Evolutionary conservation across 306 rosid genomes (phyloP).

Genomic region (Canavalia ensiformis): DNA sequence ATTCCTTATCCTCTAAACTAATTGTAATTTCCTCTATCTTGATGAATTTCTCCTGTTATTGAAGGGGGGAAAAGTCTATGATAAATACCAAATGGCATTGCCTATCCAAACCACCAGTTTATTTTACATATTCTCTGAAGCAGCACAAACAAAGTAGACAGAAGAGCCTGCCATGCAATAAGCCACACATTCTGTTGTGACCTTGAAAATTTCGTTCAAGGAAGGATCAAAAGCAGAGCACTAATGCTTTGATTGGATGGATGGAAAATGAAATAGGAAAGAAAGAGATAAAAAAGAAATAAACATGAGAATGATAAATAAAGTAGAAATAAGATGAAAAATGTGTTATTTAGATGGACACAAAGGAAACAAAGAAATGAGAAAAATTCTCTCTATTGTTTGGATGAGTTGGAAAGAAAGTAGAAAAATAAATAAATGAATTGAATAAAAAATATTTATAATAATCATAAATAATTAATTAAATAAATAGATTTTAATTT

Average conservation of each 20-base stretch:
- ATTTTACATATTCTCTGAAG: neutral
- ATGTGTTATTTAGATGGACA: too few species aligned
- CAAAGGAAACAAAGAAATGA: too few species aligned
- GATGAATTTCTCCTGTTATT: neutral
- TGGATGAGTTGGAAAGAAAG: too few species aligned
- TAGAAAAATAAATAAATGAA: too few species aligned
- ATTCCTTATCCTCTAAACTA: neutral
- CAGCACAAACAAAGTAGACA: neutral
- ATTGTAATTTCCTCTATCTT: neutral
- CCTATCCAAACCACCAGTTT: neutral
- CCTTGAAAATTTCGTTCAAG: neutral
- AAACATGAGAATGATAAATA: too few species aligned
- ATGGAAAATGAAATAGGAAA: too few species aligned
- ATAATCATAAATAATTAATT: too few species aligned
- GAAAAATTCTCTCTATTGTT: too few species aligned
- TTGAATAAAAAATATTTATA: too few species aligned
- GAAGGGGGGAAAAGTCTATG: neutral
- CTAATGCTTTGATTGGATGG: neutral
- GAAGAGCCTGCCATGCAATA: neutral
- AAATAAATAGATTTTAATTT: too few species aligned
- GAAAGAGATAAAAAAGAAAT: too few species aligned
- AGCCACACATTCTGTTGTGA: neutral
- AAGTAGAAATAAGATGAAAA: too few species aligned
- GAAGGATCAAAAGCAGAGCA: neutral
- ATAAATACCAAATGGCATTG: neutral